Conservation (phyloP, 1,284 basidiomycete genomes). For the Moesziomyces globuligerus region DNA sequence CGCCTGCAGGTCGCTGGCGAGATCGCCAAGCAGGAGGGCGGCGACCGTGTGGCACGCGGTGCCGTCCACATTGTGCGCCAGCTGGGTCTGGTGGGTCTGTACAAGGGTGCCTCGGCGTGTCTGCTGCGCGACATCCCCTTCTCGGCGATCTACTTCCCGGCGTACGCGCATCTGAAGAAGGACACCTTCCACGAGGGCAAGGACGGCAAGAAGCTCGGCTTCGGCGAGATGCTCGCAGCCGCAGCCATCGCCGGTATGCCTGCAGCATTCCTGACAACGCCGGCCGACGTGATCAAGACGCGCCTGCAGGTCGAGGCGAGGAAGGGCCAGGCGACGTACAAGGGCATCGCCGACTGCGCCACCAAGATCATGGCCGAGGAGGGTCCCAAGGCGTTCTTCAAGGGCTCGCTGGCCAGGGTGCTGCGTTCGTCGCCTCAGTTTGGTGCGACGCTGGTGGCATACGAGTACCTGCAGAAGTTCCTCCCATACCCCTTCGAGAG, state of each 20-base stretch:
- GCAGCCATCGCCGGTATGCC: constrained; percentile 90
- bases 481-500: constrained; percentile 48
- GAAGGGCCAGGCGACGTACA: constrained; percentile 91
- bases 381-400: constrained; percentile 89
- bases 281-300: constrained; percentile 95
- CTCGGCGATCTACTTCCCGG: constrained; percentile 68
- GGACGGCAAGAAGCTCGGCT: constrained; percentile 89
- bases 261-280: constrained; percentile 72
- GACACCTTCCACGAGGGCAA: constrained; percentile 96
- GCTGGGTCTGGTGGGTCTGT: constrained; percentile 89
- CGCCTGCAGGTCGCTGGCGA: constrained; percentile 96
- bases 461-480: constrained; percentile 75
- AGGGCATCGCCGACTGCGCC: constrained; percentile 88
- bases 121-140: constrained; percentile 91
- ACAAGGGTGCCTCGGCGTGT: constrained; percentile 89
- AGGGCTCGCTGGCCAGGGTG: constrained; percentile 91
- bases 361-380: constrained; percentile 84
- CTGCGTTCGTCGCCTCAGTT: constrained; percentile 79
- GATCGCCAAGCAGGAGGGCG: constrained; percentile 78
- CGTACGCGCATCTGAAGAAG: constrained; percentile 78
- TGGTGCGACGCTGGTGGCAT: constrained; percentile 89
- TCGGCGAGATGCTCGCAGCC: constrained; percentile 85
- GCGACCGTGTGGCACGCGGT: constrained; percentile 80
- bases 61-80: constrained; percentile 92
- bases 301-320: constrained; percentile 94